Evolutionary conservation across 1,139 yeast species (phyloP).

Genomic region (Debaryomycetaceae sp.): DNA sequence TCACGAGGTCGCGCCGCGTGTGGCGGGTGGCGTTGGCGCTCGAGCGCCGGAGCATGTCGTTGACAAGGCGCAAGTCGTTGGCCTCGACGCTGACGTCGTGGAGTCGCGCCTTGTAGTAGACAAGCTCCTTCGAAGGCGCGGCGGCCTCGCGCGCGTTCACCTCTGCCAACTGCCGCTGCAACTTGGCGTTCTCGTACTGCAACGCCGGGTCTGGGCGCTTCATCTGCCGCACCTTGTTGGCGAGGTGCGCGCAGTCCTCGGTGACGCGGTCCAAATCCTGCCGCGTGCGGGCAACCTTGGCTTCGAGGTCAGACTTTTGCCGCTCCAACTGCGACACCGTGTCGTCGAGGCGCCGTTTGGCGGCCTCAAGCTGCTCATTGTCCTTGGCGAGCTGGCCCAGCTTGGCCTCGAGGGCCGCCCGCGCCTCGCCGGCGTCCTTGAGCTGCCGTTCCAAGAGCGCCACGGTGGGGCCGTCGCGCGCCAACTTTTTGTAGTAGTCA

Average conservation of each 20-base stretch:
- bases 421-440: conserved; percentile 23
- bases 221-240: too few species aligned
- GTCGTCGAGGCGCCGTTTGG: too few species aligned
- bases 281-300: too few species aligned
- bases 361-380: too few species aligned
- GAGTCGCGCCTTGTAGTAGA: conserved; percentile 35
- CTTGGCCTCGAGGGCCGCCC: conserved; percentile 20
- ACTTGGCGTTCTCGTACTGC: too few species aligned
- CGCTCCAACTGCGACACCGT: too few species aligned
- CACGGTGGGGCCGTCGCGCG: conserved; percentile 16
- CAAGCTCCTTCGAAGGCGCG: conserved; percentile 15
- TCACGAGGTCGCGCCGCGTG: conserved; percentile 37
- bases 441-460: conserved; percentile 32
- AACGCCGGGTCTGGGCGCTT: too few species aligned
- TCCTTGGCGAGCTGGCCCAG: conserved; percentile 9
- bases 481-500: conserved; percentile 20
- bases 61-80: conserved; percentile 50
- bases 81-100: conserved; percentile 34
- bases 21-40: conserved; percentile 40
- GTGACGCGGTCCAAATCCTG: too few species aligned
- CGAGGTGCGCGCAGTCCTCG: too few species aligned
- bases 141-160: too few species aligned
- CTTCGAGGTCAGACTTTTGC: too few species aligned
- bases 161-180: too few species aligned
- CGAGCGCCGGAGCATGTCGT: conserved; percentile 43